A percentile compares a stretch with the other conserved stretches of the same genome.
Conservation (phyloP, 129 eudicot species). For the Escallonia herrerae region DNA sequence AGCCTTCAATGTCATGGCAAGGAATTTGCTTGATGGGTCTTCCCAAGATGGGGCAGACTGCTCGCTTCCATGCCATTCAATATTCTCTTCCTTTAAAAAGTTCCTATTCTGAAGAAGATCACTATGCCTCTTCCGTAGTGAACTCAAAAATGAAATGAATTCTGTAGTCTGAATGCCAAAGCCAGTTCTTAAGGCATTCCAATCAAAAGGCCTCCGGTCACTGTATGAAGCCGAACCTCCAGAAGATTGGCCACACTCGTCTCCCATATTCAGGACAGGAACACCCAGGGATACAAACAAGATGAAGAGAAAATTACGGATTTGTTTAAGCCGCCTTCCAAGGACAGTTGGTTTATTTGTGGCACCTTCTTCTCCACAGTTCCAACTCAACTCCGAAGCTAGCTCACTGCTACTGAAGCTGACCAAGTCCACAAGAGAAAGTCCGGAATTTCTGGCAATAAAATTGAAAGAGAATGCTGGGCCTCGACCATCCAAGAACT, state of each 20-base stretch:
- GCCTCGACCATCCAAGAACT: constrained; percentile 71
- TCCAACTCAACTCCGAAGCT: constrained; percentile 71
- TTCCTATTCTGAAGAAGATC: constrained; percentile 67
- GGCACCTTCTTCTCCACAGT: constrained; percentile 94
- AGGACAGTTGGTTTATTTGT: constrained; percentile 59
- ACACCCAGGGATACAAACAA: constrained; percentile 79
- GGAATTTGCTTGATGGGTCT: constrained; percentile 57
- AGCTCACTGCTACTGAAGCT: constrained; percentile 60
- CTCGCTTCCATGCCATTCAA: constrained; percentile 59
- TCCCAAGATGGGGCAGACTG: constrained; percentile 78
- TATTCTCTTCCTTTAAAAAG: constrained; percentile 59
- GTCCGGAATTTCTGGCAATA: constrained; percentile 57
- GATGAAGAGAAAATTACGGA: constrained; percentile 70
- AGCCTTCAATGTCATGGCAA: constrained; percentile 60
- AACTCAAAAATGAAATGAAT: constrained; percentile 67
- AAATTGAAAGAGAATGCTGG: constrained; percentile 86
- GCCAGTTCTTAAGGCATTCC: constrained; percentile 60
- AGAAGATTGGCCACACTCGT: constrained; percentile 86
- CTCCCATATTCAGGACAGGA: constrained; percentile 94
- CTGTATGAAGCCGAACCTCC: constrained; percentile 37
- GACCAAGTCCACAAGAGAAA: constrained; percentile 84
- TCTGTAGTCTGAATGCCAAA: constrained; percentile 56
- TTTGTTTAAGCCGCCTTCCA: constrained; percentile 75
- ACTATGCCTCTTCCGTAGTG: constrained; percentile 50
- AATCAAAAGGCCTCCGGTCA: constrained; percentile 58